Base-by-base conservation (phyloP, 2,329 filamentous ascomycete genomes). In the Bisporella sp. region DNA sequence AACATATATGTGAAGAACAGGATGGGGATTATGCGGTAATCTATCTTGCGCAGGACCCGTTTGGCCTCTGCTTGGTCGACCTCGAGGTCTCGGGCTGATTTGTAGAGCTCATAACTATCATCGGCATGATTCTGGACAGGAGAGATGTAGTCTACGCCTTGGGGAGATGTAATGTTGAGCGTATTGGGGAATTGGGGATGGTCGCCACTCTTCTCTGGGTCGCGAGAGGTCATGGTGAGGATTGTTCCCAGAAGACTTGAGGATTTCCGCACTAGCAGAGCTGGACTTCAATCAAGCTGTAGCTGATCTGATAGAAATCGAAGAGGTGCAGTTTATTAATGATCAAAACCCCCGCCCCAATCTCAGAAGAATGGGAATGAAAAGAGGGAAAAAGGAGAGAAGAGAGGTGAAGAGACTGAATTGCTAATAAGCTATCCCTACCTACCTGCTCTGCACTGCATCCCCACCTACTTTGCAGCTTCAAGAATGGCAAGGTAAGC, bases 1-100 rank as follows among this genome's bases (percentile, higher is more conserved):
- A 82, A 62, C 66, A 75, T 75, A 58, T 82, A 82, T 0, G 75
- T 79, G 41, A 75, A 55, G 53, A 81, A 81, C 7, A 82, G 64
- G 8, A 82, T 64, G 0, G 79, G 78, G 5, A 82, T 73, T 7
- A 83, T 65, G 9, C 67, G 67, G 55, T 64, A 66, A 60, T 83
- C 80, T 52, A 83, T 81, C 62, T 81, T 81, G 30, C 71, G 67
- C 46, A 82, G 52, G 4, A 80, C 70, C 6, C 62, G 64, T 41
- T 65, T 68, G 6, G 59, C 61, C 47, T 62, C 59, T 35, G 49
- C 53, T 1, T 48, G 54, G 43, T 64, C 60, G 30, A 55, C 41
- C 32, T 62, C 58, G 43, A 63, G 40, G 21, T 60, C 59, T 47
- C 57, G 57, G 13, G 57, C 56, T 33, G 59, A 56, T 32, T 65